Base-by-base conservation (phyloP, 768 basidiomycete species). In the Amanita inopinata region DNA sequence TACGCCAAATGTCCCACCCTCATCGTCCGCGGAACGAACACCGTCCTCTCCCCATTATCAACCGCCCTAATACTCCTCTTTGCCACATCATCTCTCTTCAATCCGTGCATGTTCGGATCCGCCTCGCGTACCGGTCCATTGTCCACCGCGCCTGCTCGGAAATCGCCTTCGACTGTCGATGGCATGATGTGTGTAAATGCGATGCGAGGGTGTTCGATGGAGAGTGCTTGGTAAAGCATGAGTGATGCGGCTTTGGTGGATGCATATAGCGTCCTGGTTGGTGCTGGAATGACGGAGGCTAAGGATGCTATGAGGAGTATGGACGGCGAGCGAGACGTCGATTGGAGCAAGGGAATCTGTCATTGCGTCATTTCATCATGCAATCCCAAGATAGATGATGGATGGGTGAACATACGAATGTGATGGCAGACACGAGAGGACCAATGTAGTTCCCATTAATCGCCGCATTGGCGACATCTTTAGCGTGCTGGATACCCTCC, bases 201-300 rank as follows among this genome's bases (percentile, higher is more conserved):
- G 50, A 92, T 74, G 2, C 60, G 54, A 4, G 85, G 83, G 48
- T 90, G 81, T 50, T 91, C 89, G 46, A 89, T 83, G 3, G 87
- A 65, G 23, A 91, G 75, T 0, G 82, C 69, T 58, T 86, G 84
- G 58, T 79, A 90, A 43, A 92, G 76, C 4, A 81, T 49, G 20
- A 87, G 71, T 1, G 83, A 78, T 0, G 90, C 84, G 2, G 82
- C 69, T 58, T 97, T 96, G 7, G 83, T 86, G 2, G 89, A 77
- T 0, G 73, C 78, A 56, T 97, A 97, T 25, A 97, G 62, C 0
- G 86, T 65, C 5, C 92, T 80, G 0, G 86, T 90, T 0, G 92
- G 92, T 0, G 91, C 78, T 2, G 92, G 86, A 25, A 92, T 78
- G 4, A 82, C 66, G 2, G 87, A 77, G 2, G 82, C 92, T 2